Evolutionary conservation across 225 moss, liverwort and hornwort genomes (phyloP), one percentile per base, ranked within the genome.

Genomic region (Climacium dendroides): DNA sequence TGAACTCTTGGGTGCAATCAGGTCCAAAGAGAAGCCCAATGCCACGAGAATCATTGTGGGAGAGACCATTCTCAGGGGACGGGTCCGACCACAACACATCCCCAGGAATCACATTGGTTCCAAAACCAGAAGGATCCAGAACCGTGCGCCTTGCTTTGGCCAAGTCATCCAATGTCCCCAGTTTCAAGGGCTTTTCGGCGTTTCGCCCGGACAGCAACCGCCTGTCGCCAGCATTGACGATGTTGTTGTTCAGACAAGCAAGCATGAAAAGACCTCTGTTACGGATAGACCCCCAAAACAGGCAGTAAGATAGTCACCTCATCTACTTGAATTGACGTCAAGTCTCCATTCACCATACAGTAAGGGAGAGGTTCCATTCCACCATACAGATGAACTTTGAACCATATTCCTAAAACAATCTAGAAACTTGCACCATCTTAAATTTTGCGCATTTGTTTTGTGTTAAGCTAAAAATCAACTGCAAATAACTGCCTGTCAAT

Each of bases 21-120:
- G 98, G 98, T 63, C 98, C 98, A 87, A 96, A 99, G 41, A 99
- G 87, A 60, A 99, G 96, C 47, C 98, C 98, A 86, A 99, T 99
- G 37, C 98, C 98, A 75, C 98, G 93, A 19, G 94, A 94, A 66
- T 94, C 94, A 78, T 99, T 99, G 81, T 89, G 95, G 23, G 95
- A 93, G 75, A 99, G 98, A 28, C 98, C 98, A 60, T 95, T 84
- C 1, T 79, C 90, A 3, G 93, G 93, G 34, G 98, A 96, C 41
- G 98, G 98, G 88, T 99, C 98, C 15, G 98, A 99, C 98, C 98
- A 99, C 10, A 99, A 89, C 9, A 99, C 97, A 80, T 99, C 98
- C 24, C 95, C 98, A 81, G 96, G 89, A 59, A 99, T 96, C 9
- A 97, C 95, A 74, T 92, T 99, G 12, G 94, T 88, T 65, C 97